Conservation (phyloP, 495 filamentous ascomycete genomes). For the Pseudotulostoma volvatum region DNA sequence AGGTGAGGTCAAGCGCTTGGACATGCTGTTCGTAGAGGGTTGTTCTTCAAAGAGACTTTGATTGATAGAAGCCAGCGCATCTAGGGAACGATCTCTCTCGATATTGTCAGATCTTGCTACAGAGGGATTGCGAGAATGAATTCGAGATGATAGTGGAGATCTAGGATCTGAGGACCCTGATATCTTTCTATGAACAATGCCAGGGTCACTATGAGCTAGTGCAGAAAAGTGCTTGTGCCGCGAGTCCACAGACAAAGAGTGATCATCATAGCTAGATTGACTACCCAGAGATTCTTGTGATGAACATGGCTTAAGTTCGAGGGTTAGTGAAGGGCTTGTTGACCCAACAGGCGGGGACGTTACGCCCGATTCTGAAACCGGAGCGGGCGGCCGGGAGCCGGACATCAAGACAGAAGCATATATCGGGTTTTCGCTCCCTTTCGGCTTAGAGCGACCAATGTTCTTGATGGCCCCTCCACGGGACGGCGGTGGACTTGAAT, state of each 20-base stretch:
- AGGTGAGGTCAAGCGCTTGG: constrained; percentile 1
- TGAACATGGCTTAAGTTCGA: neutral
- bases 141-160: constrained; percentile 12
- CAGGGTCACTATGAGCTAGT: constrained; percentile 27
- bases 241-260: constrained; percentile 23
- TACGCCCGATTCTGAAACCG: neutral
- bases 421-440: constrained; percentile 3
- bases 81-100: constrained; percentile 11
- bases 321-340: neutral
- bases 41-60: neutral
- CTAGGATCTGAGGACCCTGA: constrained; percentile 2
- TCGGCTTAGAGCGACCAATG: neutral
- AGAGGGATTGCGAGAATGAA: constrained; percentile 16
- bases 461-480: constrained; percentile 5
- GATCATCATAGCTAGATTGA: constrained; percentile 9
- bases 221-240: constrained; percentile 12
- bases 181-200: constrained; percentile 6
- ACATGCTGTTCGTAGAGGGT: neutral
- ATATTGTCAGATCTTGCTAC: constrained; percentile 7
- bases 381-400: neutral
- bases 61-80: constrained; percentile 3
- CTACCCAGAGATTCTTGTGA: constrained; percentile 1
- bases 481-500: constrained; percentile 17
- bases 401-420: constrained; percentile 11
- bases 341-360: neutral